These are phyloP conservation scores for Alternaria gaisen DNA, from an alignment of 2,329 filamentous ascomycete genomes.

Conservation along the genomic window DNA sequence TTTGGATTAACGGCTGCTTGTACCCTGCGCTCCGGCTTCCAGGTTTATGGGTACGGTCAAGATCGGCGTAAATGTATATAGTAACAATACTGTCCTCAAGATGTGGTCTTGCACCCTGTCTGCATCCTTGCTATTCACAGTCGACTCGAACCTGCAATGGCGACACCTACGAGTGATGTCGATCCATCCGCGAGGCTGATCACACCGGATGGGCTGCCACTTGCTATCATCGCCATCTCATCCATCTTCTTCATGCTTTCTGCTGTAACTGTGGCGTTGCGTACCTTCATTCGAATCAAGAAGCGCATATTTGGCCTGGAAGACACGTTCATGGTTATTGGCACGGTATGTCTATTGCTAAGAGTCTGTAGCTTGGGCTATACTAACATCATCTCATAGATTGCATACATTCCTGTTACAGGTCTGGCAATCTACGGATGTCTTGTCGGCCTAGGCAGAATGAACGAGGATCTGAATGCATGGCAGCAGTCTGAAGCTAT, in stretches of 20 bases:
- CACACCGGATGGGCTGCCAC: conserved; percentile 23
- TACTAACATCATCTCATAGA: background rate
- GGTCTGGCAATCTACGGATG: background rate
- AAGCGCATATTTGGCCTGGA: conserved; percentile 30
- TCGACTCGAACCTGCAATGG: background rate
- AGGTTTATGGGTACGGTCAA: background rate
- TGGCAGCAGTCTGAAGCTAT: conserved; percentile 32
- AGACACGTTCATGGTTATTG: conserved; percentile 27
- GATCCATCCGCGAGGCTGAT: conserved; percentile 25
- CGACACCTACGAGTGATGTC: background rate
- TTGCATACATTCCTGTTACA: background rate
- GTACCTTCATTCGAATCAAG: conserved; percentile 25
- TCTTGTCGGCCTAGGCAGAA: conserved; percentile 30
- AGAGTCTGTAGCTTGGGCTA: too few relatives aligned
- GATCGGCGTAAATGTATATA: conserved; percentile 1
- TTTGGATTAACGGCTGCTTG: background rate
- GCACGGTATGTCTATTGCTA: conserved; percentile 13
- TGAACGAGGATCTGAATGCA: conserved; percentile 26
- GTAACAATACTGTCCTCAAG: background rate
- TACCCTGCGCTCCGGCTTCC: background rate
- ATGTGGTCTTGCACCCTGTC: background rate
- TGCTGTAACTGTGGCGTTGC: conserved; percentile 23
- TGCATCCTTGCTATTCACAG: background rate
- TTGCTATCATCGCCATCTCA: conserved; percentile 28
- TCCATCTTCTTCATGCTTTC: conserved; percentile 27